These are phyloP conservation scores for Diaporthe capsici DNA, from an alignment of 2,329 filamentous ascomycete genomes.

Conservation along the genomic window DNA sequence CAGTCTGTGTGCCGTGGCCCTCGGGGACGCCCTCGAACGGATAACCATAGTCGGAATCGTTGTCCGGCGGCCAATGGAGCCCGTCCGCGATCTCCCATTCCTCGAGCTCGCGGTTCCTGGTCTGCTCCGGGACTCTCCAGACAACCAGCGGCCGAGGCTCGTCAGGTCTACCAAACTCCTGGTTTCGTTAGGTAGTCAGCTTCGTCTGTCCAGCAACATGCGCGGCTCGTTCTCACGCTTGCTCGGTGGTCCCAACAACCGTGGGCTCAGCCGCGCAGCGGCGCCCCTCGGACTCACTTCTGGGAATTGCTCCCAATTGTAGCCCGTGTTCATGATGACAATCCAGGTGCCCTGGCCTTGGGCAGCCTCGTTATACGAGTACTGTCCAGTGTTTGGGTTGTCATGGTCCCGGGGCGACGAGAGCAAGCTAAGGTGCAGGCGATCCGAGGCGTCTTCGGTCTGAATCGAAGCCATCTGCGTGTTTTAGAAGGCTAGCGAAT, in stretches of 20 bases:
- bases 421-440: constrained; percentile 32
- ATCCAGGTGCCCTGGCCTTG: constrained; percentile 29
- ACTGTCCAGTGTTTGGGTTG: constrained; percentile 28
- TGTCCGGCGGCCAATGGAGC: constrained; percentile 12
- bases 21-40: constrained; percentile 28
- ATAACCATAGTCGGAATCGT: constrained; percentile 18
- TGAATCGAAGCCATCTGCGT: constrained; percentile 4
- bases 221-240: neutral
- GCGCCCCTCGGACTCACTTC: constrained; percentile 8
- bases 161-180: constrained; percentile 26
- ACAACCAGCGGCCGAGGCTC: neutral
- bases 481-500: neutral
- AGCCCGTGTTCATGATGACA: constrained; percentile 34
- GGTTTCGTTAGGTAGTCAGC: neutral
- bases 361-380: neutral
- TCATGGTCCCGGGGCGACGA: constrained; percentile 10
- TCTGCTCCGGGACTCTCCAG: constrained; percentile 24
- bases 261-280: neutral
- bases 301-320: constrained; percentile 28
- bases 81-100: neutral
- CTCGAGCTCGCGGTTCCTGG: constrained; percentile 3
- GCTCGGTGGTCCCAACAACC: too few relatives aligned
- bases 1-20: constrained; percentile 35
- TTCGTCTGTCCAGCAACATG: neutral
- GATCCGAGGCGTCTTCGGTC: constrained; percentile 23